Base-by-base conservation (phyloP, 2,329 filamentous ascomycete species). In the Drechslerella coelobrocha region DNA sequence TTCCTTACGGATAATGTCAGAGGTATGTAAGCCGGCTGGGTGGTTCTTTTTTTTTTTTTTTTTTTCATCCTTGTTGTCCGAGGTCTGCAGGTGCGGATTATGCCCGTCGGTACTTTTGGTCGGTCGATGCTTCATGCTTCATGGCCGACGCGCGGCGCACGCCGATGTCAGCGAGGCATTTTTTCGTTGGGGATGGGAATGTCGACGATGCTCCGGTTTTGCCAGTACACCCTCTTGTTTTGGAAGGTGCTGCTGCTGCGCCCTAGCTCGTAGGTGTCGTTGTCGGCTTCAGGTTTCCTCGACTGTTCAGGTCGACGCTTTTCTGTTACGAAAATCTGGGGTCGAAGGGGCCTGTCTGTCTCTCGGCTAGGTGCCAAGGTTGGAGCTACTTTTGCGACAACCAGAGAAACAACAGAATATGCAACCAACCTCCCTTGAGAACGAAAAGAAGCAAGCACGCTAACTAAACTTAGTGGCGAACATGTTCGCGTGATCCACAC, bases 1-100 rank as follows among this genome's bases (percentile, higher is more conserved):
- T 94, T 94, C 78, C 80, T 93, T 71, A 93, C 89, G 76, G 90
- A 94, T 79, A 92, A 92, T 76, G 83, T 90, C 48, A 85, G 84
- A 76, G 83, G 80, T 82, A 78, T 43, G 73, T 47, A 65, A 27
- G 24, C 24, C 47, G n/a, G n/a, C 43, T 51, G 19, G 19, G 21
- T 65, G 6, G 24, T 21, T 31, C 17, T 5, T 41, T 60, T 52
- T 39, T 51, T 23, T 54, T 10, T 31, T 21, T 23, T 21, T 10
- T 39, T 6, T 19, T 10, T 54, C 14, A 39, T 5, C 5, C 8
- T 53, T 23, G 23, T 29, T 19, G 17, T 53, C 23, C 23, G 23
- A 2, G 9, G 50, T 19, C 29, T 7, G 37, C 19, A 17, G 41
- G 3, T 45, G 8, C 41, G 41, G 17, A 45, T 14, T 23, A 19